Conservation (phyloP, 805 yeast species). For the Schwanniomyces occidentalis region DNA sequence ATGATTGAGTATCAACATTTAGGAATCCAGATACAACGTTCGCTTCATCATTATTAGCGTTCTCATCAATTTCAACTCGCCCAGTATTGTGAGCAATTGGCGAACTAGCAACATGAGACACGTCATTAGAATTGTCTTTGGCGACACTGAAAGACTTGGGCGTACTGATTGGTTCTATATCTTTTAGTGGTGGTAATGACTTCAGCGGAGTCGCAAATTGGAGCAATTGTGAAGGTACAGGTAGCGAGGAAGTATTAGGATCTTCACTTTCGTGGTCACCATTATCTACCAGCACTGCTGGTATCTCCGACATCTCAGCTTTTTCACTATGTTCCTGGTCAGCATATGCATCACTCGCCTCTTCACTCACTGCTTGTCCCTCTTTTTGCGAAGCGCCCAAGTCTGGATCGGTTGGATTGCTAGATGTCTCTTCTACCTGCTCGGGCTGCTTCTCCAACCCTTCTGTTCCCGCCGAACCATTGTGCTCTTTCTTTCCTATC, state of each 20-base stretch:
- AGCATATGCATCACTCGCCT: no score
- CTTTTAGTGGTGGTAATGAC: constrained; percentile 42
- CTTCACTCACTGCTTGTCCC: no score
- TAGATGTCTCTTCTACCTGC: no score
- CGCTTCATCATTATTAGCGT: constrained; percentile 9
- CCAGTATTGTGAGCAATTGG: constrained; percentile 17
- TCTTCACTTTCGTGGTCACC: constrained; percentile 1
- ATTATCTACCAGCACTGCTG: no score
- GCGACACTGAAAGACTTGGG: constrained; percentile 45
- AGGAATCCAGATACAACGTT: constrained; percentile 27
- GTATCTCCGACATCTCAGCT: no score
- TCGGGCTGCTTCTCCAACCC: no score
- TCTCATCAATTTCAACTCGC: constrained; percentile 6
- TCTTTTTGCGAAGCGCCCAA: no score
- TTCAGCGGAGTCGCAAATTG: constrained; percentile 42
- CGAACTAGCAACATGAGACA: constrained; percentile 16
- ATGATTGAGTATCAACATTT: constrained; percentile 18
- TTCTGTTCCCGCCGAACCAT: no score
- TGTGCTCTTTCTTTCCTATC: no score
- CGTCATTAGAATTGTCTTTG: constrained; percentile 26
- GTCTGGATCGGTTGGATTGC: no score
- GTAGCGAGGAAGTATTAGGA: constrained; percentile 7
- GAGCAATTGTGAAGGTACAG: constrained; percentile 2
- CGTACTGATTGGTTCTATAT: constrained; percentile 40
- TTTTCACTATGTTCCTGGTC: no score